A percentile compares a stretch with the other conserved stretches of the same genome.
Evolutionary conservation across 495 filamentous ascomycete species (phyloP).

Genomic region (Bathelium albidoporum): DNA sequence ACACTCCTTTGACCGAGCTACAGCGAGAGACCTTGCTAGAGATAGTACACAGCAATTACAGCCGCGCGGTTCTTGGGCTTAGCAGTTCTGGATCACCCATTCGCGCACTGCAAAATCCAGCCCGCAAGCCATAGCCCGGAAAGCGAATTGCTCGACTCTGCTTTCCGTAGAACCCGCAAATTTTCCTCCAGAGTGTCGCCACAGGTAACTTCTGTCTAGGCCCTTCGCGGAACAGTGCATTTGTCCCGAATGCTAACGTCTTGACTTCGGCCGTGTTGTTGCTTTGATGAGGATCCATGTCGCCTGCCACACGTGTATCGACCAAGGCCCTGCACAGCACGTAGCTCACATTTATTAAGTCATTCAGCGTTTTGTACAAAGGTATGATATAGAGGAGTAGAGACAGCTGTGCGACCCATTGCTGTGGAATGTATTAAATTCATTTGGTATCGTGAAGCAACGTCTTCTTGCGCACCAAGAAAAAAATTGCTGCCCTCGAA

Average conservation of each 20-base stretch:
- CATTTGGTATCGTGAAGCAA: background rate
- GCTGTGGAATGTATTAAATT: background rate
- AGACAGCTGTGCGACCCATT: background rate
- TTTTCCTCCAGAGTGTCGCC: background rate
- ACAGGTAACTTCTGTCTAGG: background rate
- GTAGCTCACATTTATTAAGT: background rate
- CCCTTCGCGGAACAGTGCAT: background rate
- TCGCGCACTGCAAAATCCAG: background rate
- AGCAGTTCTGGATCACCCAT: background rate
- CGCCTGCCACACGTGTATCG: background rate
- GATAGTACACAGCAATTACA: background rate
- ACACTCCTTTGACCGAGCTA: background rate
- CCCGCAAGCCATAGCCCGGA: background rate
- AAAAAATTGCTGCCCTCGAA: background rate
- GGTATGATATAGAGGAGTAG: background rate
- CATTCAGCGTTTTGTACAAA: background rate
- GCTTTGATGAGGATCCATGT: background rate
- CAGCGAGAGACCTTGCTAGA: background rate
- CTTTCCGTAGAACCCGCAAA: background rate
- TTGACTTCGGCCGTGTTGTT: background rate
- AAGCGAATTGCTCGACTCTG: background rate
- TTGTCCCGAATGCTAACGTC: background rate
- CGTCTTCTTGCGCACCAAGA: background rate
- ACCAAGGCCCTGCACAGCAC: background rate
- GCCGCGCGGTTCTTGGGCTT: background rate